Conservation (phyloP, 2,329 filamentous ascomycete genomes). For the Ascosphaera pollenicola region DNA sequence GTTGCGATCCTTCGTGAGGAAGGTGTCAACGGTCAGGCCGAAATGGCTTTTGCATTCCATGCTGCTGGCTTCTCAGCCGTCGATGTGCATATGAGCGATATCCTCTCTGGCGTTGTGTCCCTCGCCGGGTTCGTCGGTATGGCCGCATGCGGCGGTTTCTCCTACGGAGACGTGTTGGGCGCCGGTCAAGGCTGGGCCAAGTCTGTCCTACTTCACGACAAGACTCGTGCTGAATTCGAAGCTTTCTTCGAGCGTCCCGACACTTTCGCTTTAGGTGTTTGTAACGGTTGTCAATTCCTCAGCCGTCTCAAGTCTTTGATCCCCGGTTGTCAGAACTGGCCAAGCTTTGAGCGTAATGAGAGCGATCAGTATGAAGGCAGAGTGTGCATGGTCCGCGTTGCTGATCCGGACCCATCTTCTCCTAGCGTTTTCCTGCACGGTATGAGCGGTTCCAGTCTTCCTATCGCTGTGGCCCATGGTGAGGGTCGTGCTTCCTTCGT, state of each 20-base stretch:
- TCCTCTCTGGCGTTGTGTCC: constrained; percentile 56
- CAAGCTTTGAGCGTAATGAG: constrained; percentile 63
- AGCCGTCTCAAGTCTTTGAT: constrained; percentile 64
- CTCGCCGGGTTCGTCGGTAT: constrained; percentile 69
- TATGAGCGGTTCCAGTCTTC: constrained; percentile 62
- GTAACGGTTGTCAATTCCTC: constrained; percentile 95
- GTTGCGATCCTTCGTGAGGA: constrained; percentile 91
- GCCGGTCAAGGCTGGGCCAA: constrained; percentile 96
- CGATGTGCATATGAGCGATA: constrained; percentile 92
- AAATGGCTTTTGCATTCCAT: constrained; percentile 94
- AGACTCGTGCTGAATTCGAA: constrained; percentile 56
- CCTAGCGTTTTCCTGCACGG: constrained; percentile 75
- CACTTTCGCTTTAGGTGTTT: constrained; percentile 83
- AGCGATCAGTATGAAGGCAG: constrained; percentile 82
- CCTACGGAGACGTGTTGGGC: constrained; percentile 76
- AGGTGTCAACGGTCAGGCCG: constrained; percentile 86
- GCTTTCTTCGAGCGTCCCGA: constrained; percentile 70
- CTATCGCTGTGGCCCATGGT: constrained; percentile 75
- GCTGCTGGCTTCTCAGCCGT: constrained; percentile 77
- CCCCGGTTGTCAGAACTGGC: constrained; percentile 64
- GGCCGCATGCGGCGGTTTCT: constrained; percentile 92
- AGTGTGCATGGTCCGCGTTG: constrained; percentile 63
- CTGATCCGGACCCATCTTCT: constrained; percentile 31
- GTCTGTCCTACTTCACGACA: constrained; percentile 64
- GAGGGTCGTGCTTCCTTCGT: constrained; percentile 64